phyloP scores from a whole-genome alignment of 2,329 filamentous ascomycete genomes.

The Clonostachys solani region DNA sequence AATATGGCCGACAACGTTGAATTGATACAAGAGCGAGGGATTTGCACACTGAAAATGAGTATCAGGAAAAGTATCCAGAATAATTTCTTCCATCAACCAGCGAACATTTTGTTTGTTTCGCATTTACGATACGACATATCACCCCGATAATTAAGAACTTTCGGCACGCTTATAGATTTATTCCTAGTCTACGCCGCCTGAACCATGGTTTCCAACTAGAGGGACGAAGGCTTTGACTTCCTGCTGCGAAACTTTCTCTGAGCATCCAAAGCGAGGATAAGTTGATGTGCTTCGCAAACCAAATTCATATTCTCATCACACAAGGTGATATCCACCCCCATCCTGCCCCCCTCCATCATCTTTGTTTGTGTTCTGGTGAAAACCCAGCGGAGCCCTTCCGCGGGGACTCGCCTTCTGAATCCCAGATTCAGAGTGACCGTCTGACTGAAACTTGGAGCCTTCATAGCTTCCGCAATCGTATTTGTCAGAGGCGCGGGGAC shows the following conservation, averaged over 20 bases:
- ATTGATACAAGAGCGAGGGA: too few species aligned
- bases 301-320: constrained; percentile 4
- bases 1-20: too few species aligned
- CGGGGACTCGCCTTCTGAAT: constrained; percentile 14
- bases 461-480: constrained; percentile 9
- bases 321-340: constrained; percentile 12
- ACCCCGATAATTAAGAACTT: too few species aligned
- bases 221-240: not conserved
- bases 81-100: too few species aligned
- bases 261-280: not conserved
- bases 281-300: constrained; percentile 1
- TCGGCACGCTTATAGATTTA: too few species aligned
- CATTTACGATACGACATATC: too few species aligned
- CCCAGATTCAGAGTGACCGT: constrained; percentile 14
- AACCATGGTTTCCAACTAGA: too few species aligned
- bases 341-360: constrained; percentile 12
- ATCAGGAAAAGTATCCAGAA: too few species aligned
- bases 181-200: too few species aligned
- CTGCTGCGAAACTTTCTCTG: not conserved
- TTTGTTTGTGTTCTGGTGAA: constrained; percentile 12
- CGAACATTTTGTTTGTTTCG: too few species aligned
- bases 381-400: constrained; percentile 10
- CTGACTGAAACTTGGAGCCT: constrained; percentile 1
- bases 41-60: too few species aligned
- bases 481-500: constrained; percentile 1